phyloP scores from a whole-genome alignment of 306 rosid species.

The Potentilla sterilis region DNA sequence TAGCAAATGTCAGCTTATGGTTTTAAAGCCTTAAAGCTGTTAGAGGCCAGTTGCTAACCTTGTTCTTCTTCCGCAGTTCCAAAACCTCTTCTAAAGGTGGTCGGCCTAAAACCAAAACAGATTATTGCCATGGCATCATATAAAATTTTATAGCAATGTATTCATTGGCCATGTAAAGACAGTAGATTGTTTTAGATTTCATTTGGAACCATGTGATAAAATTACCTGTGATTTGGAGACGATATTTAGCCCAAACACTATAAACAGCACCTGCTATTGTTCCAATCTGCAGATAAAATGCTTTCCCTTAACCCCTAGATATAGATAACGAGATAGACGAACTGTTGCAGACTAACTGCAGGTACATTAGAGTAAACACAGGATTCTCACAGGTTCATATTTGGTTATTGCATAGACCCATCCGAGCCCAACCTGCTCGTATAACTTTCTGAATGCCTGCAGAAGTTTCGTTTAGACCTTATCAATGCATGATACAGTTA shows the following conservation, averaged over 20 bases:
- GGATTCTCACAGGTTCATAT: constrained; percentile 60
- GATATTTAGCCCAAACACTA: constrained; percentile 81
- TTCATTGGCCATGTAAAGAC: neutral
- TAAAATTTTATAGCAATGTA: neutral
- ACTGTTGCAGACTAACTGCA: constrained; percentile 16
- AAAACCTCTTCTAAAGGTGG: constrained; percentile 74
- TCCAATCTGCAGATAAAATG: constrained; percentile 48
- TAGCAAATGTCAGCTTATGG: neutral
- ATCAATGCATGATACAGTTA: constrained; percentile 3
- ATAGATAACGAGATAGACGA: constrained; percentile 17
- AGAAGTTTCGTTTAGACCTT: constrained; percentile 14
- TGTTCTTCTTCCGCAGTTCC: constrained; percentile 53
- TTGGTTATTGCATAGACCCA: constrained; percentile 90
- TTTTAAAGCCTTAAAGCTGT: neutral
- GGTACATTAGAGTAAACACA: constrained; percentile 5
- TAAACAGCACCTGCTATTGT: constrained; percentile 68
- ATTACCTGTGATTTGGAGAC: constrained; percentile 78
- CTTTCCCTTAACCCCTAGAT: constrained; percentile 18
- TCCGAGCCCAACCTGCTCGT: constrained; percentile 86
- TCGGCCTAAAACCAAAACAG: constrained; percentile 55
- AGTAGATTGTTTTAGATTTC: neutral
- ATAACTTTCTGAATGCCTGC: constrained; percentile 84
- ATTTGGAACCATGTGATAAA: constrained; percentile 4
- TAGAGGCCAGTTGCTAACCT: constrained; percentile 41
- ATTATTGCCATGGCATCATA: neutral